A percentile compares a stretch with the other conserved stretches of the same genome.
These are phyloP conservation scores for Chondrus crispus DNA, from an alignment of 23 red algal genomes.

Conservation along the genomic window DNA sequence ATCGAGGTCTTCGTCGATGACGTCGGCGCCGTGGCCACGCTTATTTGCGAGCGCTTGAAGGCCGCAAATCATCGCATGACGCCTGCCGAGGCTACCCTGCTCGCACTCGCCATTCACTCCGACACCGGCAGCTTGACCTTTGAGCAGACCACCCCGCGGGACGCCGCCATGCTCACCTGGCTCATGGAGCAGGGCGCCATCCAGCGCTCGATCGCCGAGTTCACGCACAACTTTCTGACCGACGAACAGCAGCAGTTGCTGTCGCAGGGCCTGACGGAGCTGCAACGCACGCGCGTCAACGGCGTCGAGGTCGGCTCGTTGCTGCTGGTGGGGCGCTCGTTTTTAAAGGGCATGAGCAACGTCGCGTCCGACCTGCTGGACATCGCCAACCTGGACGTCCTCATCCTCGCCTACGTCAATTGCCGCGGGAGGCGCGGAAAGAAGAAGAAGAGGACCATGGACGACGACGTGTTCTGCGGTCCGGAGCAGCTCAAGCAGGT, in stretches of 20 bases:
- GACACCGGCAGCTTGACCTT: slow-evolving; percentile 77
- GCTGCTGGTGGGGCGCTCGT: slow-evolving; percentile 7
- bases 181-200: slow-evolving; percentile 65
- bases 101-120: slow-evolving; percentile 81
- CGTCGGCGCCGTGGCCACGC: slow-evolving; percentile 80
- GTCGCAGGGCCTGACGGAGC: slow-evolving; percentile 10
- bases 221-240: slow-evolving; percentile 42
- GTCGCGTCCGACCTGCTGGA: slow-evolving; percentile 66
- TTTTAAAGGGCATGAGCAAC: slow-evolving; percentile 69
- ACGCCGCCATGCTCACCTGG: slow-evolving; percentile 67
- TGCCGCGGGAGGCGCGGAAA: slow-evolving; percentile 6
- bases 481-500: slow-evolving; percentile 40
- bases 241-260: slow-evolving; percentile 63
- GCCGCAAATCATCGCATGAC: slow-evolving; percentile 21
- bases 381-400: slow-evolving; percentile 67
- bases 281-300: slow-evolving; percentile 22
- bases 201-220: slow-evolving; percentile 71
- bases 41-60: slow-evolving; percentile 71
- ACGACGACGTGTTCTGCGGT: neutral
- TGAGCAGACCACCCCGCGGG: slow-evolving; percentile 66
- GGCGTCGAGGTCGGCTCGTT: slow-evolving; percentile 53
- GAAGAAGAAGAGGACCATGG: neutral
- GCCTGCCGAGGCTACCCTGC: slow-evolving; percentile 66
- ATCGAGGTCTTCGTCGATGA: slow-evolving; percentile 44
- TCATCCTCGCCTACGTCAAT: slow-evolving; percentile 62